A percentile compares a stretch with the other conserved stretches of the same genome.
phyloP scores from a whole-genome alignment of 768 basidiomycete genomes.

The Trametes gibbosa region DNA sequence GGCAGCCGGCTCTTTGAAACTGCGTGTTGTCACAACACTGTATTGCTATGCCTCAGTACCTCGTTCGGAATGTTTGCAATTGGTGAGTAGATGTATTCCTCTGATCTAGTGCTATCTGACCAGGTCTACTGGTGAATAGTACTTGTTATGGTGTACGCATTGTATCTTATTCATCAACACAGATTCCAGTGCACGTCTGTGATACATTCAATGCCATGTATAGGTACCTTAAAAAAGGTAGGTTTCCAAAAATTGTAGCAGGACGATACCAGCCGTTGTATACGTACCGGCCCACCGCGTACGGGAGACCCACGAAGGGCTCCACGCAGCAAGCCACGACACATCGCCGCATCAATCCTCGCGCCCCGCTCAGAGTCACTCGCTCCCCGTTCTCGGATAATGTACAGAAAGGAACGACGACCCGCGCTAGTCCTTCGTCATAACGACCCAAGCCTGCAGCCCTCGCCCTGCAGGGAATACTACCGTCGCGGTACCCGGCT shows the following conservation, averaged over 20 bases:
- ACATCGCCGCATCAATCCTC: not conserved
- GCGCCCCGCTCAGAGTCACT: not conserved
- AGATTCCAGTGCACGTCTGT: too few relatives aligned
- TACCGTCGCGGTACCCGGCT: not conserved
- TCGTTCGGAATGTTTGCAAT: too few relatives aligned
- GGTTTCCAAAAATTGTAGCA: not conserved
- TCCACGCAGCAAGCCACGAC: not conserved
- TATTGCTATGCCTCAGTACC: not conserved
- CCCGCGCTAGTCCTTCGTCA: not conserved
- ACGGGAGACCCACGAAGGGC: not conserved
- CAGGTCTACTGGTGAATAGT: too few relatives aligned
- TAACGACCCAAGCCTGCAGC: not conserved
- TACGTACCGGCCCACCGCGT: not conserved
- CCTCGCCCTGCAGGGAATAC: not conserved
- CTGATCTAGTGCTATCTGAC: too few relatives aligned
- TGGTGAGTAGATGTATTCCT: too few relatives aligned
- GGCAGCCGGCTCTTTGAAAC: not conserved
- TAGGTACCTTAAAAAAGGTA: too few relatives aligned
- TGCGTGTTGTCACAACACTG: not conserved
- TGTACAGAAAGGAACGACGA: not conserved
- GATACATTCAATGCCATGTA: too few relatives aligned
- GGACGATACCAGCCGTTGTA: not conserved
- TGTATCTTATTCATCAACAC: not conserved
- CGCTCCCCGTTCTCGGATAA: not conserved
- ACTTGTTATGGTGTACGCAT: not conserved